phyloP scores from a whole-genome alignment of 1,284 basidiomycete species.

The Pisolithus thermaeus region DNA sequence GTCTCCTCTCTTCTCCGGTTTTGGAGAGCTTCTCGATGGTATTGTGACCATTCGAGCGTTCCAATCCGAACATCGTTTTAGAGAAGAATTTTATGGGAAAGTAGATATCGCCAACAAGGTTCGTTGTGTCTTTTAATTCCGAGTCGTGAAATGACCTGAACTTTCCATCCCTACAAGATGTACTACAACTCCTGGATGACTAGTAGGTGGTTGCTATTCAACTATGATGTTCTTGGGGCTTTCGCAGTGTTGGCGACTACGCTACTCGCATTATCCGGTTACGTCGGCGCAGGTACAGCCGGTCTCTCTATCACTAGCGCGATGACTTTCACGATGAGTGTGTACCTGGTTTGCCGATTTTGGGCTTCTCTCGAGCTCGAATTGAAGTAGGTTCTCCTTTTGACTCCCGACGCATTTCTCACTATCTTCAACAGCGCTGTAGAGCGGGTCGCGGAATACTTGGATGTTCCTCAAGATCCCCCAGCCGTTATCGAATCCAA shows the following conservation, averaged over 20 bases:
- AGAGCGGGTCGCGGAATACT: slow-evolving; percentile 86
- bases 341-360: slow-evolving; percentile 69
- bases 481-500: slow-evolving; percentile 62
- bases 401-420: slow-evolving; percentile 40
- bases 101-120: slow-evolving; percentile 64
- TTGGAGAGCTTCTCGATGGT: slow-evolving; percentile 65
- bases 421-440: slow-evolving; percentile 71
- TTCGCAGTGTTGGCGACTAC: slow-evolving; percentile 60
- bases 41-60: slow-evolving; percentile 84
- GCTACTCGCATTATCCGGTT: slow-evolving; percentile 47
- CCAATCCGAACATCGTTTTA: slow-evolving; percentile 75
- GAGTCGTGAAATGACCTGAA: neutral
- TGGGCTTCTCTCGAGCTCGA: slow-evolving; percentile 43
- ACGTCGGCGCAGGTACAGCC: slow-evolving; percentile 66
- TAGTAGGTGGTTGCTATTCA: slow-evolving; percentile 70
- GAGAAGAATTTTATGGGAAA: slow-evolving; percentile 63
- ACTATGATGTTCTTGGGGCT: slow-evolving; percentile 74
- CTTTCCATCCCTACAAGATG: slow-evolving; percentile 40
- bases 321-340: slow-evolving; percentile 52
- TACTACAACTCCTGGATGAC: slow-evolving; percentile 79
- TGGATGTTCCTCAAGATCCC: slow-evolving; percentile 83
- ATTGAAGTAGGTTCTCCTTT: slow-evolving; percentile 20
- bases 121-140: neutral
- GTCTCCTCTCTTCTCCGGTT: slow-evolving; percentile 57
- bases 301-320: slow-evolving; percentile 82